Base-by-base conservation (phyloP, 495 filamentous ascomycete genomes). In the Xylaria telfairii region DNA sequence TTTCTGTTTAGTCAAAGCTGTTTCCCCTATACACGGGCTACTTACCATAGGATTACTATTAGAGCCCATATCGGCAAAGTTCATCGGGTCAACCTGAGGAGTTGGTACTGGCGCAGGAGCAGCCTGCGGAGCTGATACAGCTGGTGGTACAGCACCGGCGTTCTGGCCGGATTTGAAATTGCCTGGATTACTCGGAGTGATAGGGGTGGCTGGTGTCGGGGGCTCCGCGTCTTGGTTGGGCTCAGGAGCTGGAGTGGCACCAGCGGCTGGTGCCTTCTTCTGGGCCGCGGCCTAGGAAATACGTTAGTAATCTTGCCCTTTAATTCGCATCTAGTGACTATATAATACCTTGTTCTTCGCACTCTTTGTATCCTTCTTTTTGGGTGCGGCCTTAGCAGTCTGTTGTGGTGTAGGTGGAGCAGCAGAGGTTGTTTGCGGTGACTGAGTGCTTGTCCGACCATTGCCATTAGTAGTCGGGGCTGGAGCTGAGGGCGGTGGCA, bases 401-500 rank as follows among this genome's bases (percentile, higher is more conserved):
- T 92, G 92, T 72, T 90, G 88, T 13, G 96, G 96, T 4, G 96
- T 99, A 8, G 95, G 95, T 2, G 96, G 95, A 24, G 93, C 92
- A 49, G 93, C 89, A 51, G 81, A 86, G 64, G 82, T 83, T 46
- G 91, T 89, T 72, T 95, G 92, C 37, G 95, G 95, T 49, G 95
- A 96, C 49, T 92, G 86, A 4, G 93, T 93, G 73, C 86, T 88
- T 49, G 88, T 86, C 72, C 91, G 90, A 32, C 87, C 82, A 57
- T 79, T 82, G 42, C 72, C 74, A 64, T 85, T 78, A 53, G 84
- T 87, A 28, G 86, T 86, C 66, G 87, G 84, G 15, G 91, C 86
- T 8, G 92, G 93, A 30, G 91, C 92, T 69, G 92, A 92, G n/a
- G 96, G 95, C 17, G 95, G 95, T 54, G 93, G 93, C 94, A 97